Conservation (phyloP, 2,329 filamentous ascomycete species). For the Sclerotinia nivalis region DNA sequence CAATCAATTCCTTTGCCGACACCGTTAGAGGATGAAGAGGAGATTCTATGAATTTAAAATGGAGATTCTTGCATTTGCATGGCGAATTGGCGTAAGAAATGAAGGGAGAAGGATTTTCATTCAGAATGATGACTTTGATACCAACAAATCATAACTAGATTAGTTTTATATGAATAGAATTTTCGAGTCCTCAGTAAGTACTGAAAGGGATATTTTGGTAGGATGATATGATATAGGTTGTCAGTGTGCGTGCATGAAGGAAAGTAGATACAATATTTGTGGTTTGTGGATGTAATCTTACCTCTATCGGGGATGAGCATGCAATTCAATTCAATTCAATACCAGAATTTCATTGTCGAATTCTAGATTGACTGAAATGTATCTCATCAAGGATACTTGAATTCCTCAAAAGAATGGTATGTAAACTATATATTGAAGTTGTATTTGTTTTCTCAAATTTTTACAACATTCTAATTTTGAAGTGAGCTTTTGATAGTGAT, state of each 20-base stretch:
- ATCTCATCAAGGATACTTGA: neutral
- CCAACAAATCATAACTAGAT: conserved; percentile 27
- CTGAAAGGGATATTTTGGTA: neutral
- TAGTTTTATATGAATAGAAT: neutral
- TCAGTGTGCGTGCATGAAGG: neutral
- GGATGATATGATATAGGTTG: neutral
- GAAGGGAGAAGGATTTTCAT: neutral
- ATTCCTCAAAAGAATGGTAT: no score
- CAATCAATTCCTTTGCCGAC: conserved; percentile 22
- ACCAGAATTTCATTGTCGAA: no score
- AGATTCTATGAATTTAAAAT: conserved; percentile 30
- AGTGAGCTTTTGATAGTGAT: neutral
- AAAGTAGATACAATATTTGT: neutral
- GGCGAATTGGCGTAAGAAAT: conserved; percentile 30
- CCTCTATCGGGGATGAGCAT: neutral
- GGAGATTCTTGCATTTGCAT: conserved; percentile 27
- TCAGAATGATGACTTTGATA: conserved; percentile 28
- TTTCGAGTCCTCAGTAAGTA: neutral
- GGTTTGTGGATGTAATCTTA: neutral
- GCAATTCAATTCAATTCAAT: no score
- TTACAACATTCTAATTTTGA: neutral
- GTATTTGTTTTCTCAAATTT: neutral
- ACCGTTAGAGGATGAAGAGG: conserved; percentile 34
- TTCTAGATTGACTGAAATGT: neutral
- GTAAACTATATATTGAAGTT: neutral